These are phyloP conservation scores for Naganishia friedmannii DNA, from an alignment of 768 basidiomycete species.

Conservation along the genomic window DNA sequence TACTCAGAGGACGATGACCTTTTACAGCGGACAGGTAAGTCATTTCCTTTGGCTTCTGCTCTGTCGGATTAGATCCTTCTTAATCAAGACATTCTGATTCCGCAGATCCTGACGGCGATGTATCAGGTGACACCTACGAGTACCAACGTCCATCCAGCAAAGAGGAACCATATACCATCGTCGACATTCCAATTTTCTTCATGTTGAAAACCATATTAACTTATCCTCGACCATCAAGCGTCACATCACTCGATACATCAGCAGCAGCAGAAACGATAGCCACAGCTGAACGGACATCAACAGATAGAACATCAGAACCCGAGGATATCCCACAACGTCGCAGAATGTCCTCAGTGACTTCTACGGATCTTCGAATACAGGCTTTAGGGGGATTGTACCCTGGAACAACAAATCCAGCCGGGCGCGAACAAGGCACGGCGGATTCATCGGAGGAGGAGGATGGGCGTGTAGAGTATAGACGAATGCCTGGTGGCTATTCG, in stretches of 20 bases:
- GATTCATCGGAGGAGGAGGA: constrained; percentile 1
- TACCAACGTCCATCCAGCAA: neutral
- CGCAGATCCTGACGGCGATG: constrained; percentile 13
- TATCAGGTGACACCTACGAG: neutral
- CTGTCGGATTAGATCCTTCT: neutral
- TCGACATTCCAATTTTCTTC: constrained; percentile 9
- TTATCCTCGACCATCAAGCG: constrained; percentile 8
- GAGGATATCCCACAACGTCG: neutral
- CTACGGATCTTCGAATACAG: constrained; percentile 5
- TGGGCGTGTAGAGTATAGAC: constrained; percentile 11
- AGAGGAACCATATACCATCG: constrained; percentile 21
- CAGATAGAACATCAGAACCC: neutral
- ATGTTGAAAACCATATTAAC: constrained; percentile 18
- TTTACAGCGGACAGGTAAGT: constrained; percentile 11
- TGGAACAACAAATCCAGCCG: neutral
- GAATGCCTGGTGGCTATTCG: constrained; percentile 17
- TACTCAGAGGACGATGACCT: constrained; percentile 18
- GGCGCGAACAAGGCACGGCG: neutral
- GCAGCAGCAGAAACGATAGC: neutral
- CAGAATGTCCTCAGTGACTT: neutral
- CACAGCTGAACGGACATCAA: neutral
- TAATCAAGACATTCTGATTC: neutral
- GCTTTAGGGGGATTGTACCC: neutral
- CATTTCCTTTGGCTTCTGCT: neutral
- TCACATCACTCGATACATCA: constrained; percentile 4